Evolutionary conservation across 495 filamentous ascomycete genomes (phyloP).

Genomic region (Penicillium herquei): DNA sequence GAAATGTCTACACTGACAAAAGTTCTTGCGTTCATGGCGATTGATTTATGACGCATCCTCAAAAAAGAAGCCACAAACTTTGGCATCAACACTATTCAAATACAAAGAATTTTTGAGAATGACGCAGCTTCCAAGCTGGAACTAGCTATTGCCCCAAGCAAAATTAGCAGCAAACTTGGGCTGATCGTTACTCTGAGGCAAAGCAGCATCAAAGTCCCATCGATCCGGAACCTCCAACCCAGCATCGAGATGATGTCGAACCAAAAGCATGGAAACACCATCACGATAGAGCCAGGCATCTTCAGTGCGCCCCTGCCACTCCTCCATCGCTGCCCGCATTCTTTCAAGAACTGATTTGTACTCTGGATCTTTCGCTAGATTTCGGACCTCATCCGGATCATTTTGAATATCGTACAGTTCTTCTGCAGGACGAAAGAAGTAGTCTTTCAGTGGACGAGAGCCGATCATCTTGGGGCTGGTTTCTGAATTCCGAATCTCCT

Average conservation of each 20-base stretch:
- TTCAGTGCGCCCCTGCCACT: constrained; percentile 38
- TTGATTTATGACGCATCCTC: too few relatives aligned
- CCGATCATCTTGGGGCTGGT: constrained; percentile 35
- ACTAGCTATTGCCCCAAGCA: constrained; percentile 11
- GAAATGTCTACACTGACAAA: too few relatives aligned
- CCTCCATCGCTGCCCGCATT: constrained; percentile 29
- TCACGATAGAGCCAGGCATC: constrained; percentile 44
- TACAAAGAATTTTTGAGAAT: too few relatives aligned
- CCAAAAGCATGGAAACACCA: constrained; percentile 32
- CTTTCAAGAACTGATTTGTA: constrained; percentile 23
- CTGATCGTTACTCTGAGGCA: constrained; percentile 19
- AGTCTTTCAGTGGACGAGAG: constrained; percentile 29
- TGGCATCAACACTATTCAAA: too few relatives aligned
- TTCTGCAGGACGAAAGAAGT: constrained; percentile 41
- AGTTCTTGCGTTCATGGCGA: too few relatives aligned
- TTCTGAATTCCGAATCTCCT: constrained; percentile 39
- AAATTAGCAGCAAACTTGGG: constrained; percentile 7
- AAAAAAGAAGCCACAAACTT: too few relatives aligned
- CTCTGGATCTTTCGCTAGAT: constrained; percentile 29
- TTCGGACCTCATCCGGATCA: constrained; percentile 39
- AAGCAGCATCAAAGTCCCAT: constrained; percentile 36
- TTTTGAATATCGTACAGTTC: constrained; percentile 41
- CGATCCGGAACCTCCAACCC: constrained; percentile 41
- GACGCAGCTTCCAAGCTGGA: too few relatives aligned
- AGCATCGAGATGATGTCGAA: constrained; percentile 30